These are phyloP conservation scores for Ascobolus immersus DNA, from an alignment of 495 filamentous ascomycete genomes.

Conservation along the genomic window DNA sequence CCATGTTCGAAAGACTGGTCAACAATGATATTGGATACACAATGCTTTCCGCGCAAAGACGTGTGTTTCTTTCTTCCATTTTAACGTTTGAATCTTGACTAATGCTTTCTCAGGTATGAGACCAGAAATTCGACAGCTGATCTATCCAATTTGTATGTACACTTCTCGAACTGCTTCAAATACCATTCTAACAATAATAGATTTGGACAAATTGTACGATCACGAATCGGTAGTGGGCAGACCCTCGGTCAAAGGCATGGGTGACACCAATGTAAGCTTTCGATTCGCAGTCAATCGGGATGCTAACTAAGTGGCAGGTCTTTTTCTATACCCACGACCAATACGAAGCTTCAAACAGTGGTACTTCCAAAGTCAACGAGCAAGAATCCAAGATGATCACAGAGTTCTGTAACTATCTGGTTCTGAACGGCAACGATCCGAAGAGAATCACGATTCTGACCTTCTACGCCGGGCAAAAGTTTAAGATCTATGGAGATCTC, in stretches of 20 bases:
- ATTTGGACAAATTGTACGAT: slow-evolving; percentile 41
- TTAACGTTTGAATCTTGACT: too few relatives aligned
- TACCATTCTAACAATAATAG: too few relatives aligned
- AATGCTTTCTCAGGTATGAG: slow-evolving; percentile 26
- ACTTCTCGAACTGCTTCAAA: too few relatives aligned
- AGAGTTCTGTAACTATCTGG: slow-evolving; percentile 43
- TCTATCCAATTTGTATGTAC: slow-evolving; percentile 25
- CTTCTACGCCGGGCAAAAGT: slow-evolving; percentile 73
- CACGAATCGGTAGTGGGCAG: slow-evolving; percentile 38
- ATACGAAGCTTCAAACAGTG: slow-evolving; percentile 36
- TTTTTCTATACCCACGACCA: slow-evolving; percentile 28
- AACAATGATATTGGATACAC: slow-evolving; percentile 38
- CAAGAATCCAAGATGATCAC: slow-evolving; percentile 58
- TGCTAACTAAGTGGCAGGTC: slow-evolving; percentile 2
- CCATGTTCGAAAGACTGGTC: slow-evolving; percentile 56
- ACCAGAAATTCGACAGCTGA: slow-evolving; percentile 37
- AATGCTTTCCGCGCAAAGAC: slow-evolving; percentile 33
- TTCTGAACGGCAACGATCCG: slow-evolving; percentile 33
- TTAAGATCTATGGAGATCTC: slow-evolving; percentile 30
- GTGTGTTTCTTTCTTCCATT: slow-evolving; percentile 13
- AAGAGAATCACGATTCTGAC: slow-evolving; percentile 60
- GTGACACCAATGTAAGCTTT: slow-evolving; percentile 36
- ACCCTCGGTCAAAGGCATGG: slow-evolving; percentile 55
- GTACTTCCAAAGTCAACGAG: slow-evolving; percentile 45
- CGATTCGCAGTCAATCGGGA: neutral